phyloP scores from a whole-genome alignment of 441 rosid genomes.

The Capsella rubella region DNA sequence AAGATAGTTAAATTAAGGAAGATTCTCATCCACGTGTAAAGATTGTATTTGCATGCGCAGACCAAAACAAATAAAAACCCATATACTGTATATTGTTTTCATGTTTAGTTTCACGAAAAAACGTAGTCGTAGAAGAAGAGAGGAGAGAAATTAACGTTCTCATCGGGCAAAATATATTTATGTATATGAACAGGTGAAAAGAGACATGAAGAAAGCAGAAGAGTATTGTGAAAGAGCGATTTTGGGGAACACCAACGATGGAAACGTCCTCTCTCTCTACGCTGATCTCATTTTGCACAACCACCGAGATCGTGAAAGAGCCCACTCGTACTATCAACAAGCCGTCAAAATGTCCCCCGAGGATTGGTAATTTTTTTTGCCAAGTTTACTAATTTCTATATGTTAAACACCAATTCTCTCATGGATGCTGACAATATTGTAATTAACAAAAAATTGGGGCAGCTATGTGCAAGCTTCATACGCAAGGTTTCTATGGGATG shows the following conservation, averaged over 20 bases:
- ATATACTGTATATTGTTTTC: not conserved
- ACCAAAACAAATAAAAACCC: not conserved
- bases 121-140: not conserved
- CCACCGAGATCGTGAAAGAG: slow-evolving; percentile 54
- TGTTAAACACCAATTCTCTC: no score
- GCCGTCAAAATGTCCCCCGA: slow-evolving; percentile 62
- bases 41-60: not conserved
- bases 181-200: slow-evolving; percentile 48
- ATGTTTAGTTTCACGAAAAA: slow-evolving; percentile 7
- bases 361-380: slow-evolving; percentile 53
- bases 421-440: slow-evolving; percentile 1
- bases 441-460: slow-evolving; percentile 20
- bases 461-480: slow-evolving; percentile 73
- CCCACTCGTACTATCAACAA: slow-evolving; percentile 59
- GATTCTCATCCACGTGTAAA: slow-evolving; percentile 21
- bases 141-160: not conserved
- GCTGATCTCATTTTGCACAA: slow-evolving; percentile 64
- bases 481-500: slow-evolving; percentile 75
- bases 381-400: not conserved
- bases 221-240: slow-evolving; percentile 67
- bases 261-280: slow-evolving; percentile 55
- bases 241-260: slow-evolving; percentile 64
- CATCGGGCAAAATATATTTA: not conserved
- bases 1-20: slow-evolving; percentile 20
- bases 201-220: slow-evolving; percentile 65